Evolutionary conservation across 2,329 filamentous ascomycete species (phyloP), one percentile per base, ranked within the genome.

Genomic region (Colletotrichum costaricense): DNA sequence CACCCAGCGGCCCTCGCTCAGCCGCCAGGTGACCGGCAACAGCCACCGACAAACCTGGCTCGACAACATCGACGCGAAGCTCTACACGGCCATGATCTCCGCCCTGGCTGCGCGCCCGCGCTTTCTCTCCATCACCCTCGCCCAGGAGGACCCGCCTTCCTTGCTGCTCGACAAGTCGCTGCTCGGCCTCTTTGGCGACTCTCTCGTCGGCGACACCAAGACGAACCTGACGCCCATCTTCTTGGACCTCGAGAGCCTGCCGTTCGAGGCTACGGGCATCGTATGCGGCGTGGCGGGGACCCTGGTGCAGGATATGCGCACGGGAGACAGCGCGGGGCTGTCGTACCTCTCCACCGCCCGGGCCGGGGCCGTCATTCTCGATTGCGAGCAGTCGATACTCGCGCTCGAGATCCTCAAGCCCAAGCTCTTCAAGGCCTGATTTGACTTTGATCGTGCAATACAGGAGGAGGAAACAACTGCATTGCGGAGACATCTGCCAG

Each of bases 231-330:
- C 97, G 2, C 95, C 97, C 1, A 97, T 99, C 77, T 96, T 95
- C 72, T 88, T 99, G 4, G 95, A 98, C 78, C 88, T 99, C 30
- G 91, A 90, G 24, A 91, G 91, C 55, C 85, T 98, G 54, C 94
- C 96, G 0, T 88, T 96, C 55, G 95, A 98, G 81, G 95, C 95
- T 8, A 97, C 95, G 0, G 96, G 96, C 26, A 98, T 99, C 71
- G 95, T 99, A 4, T 98, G 95, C 77, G 96, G 97, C 33, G 94
- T 99, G 2, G 95, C 96, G 0, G 94, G 95, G 30, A 89, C 92
- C 67, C 86, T 98, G 33, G 93, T 95, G 1, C 91, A 93, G 63
- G 93, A 94, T 58, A 92, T 94, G 81, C 83, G 87, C 67, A 84
- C 84, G 77, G 80, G 81, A 42, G 84, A 85, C 73, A 87, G 83